Conservation (phyloP, 2,329 filamentous ascomycete genomes). For the Biscogniauxia sp. region DNA sequence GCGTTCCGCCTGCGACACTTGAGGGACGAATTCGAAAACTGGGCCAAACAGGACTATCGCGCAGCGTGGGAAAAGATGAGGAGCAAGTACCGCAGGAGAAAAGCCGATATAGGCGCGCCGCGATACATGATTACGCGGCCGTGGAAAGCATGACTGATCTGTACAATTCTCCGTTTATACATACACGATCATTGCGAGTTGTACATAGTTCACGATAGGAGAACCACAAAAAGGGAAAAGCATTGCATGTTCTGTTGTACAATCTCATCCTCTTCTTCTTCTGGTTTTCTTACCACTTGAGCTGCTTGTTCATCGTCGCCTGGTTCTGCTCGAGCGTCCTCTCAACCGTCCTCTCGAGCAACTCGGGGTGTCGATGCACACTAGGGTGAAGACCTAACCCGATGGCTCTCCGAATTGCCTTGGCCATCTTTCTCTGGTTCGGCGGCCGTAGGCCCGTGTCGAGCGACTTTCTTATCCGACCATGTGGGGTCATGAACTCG, state of each 20-base stretch:
- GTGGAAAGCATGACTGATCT: conserved; percentile 44
- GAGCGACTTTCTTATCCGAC: conserved; percentile 75
- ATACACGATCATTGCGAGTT: conserved; percentile 27
- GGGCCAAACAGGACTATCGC: conserved; percentile 69
- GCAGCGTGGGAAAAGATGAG: conserved; percentile 67
- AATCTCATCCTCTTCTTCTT: conserved; percentile 4
- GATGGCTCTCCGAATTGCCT: conserved; percentile 84
- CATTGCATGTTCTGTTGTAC: conserved; percentile 20
- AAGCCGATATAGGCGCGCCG: conserved; percentile 43
- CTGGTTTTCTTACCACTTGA: conserved; percentile 4
- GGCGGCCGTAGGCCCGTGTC: conserved; percentile 78
- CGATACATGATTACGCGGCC: conserved; percentile 50
- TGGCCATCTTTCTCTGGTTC: conserved; percentile 91
- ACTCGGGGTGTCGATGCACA: conserved; percentile 83
- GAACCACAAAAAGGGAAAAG: conserved; percentile 15
- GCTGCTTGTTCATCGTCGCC: conserved; percentile 10
- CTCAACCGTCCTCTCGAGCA: conserved; percentile 49
- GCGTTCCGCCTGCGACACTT: conserved; percentile 62
- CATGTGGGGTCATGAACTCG: conserved; percentile 82
- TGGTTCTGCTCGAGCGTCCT: conserved; percentile 18
- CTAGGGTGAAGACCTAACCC: conserved; percentile 91
- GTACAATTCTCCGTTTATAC: conserved; percentile 30
- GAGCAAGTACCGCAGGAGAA: conserved; percentile 44
- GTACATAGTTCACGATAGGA: conserved; percentile 20
- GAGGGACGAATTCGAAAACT: conserved; percentile 69